Percentiles rank a stretch among this genome's conserved stretches.
Evolutionary conservation across 1,284 basidiomycete genomes (phyloP).

Genomic region (Heterobasidion occidentale): DNA sequence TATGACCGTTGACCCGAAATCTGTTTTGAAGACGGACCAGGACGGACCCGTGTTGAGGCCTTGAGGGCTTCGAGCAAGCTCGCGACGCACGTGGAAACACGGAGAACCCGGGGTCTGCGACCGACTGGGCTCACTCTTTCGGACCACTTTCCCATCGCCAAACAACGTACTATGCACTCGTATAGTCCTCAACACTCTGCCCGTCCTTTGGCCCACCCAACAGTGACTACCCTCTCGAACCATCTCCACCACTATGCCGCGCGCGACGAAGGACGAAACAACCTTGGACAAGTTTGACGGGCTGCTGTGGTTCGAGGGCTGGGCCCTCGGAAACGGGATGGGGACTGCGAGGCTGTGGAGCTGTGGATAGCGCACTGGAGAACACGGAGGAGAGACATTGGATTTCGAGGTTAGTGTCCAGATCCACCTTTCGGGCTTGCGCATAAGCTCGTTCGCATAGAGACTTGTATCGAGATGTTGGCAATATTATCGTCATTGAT

Average conservation of each 20-base stretch:
- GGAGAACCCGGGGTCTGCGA: too few relatives aligned
- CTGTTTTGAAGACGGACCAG: too few relatives aligned
- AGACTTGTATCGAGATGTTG: constrained; percentile 77
- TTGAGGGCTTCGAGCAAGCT: too few relatives aligned
- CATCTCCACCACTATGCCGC: constrained; percentile 16
- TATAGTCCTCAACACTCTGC: constrained; percentile 65
- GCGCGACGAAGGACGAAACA: constrained; percentile 58
- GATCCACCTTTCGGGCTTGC: background rate
- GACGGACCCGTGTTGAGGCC: too few relatives aligned
- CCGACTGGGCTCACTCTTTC: constrained; percentile 19
- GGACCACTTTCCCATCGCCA: constrained; percentile 71
- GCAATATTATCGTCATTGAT: constrained; percentile 89
- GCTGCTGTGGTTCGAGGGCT: constrained; percentile 92
- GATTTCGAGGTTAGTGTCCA: constrained; percentile 58
- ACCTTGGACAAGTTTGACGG: constrained; percentile 31
- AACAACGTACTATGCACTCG: constrained; percentile 86
- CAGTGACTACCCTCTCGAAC: constrained; percentile 52
- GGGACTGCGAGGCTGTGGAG: constrained; percentile 63
- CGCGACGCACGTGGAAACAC: too few relatives aligned
- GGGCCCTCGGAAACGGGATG: constrained; percentile 70
- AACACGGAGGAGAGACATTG: constrained; percentile 83
- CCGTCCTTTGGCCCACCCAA: constrained; percentile 67
- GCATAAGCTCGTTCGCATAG: constrained; percentile 21
- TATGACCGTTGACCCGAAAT: too few relatives aligned
- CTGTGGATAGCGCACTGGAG: constrained; percentile 61